Base-by-base conservation (phyloP, 192 early-diverging fungal species). In the Rhizoclosmatium globosum region DNA sequence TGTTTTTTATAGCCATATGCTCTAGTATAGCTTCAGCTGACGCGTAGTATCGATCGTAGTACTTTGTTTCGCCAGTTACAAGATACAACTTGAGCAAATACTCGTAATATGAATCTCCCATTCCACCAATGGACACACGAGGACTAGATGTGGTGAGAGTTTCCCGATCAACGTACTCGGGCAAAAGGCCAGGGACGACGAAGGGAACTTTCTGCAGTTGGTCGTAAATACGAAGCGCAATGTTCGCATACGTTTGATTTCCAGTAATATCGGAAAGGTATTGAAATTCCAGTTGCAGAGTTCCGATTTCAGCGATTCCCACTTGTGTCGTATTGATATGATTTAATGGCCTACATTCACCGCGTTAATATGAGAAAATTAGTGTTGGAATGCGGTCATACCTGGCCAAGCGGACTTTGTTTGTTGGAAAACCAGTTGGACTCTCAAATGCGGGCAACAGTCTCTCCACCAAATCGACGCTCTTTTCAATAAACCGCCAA, bases 381-480 rank as follows among this genome's bases (percentile, higher is more conserved):
- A 65, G 39, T 31, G 31, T 31, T 31, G 31, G 31, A 31, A 3
- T 31, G 43, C 21, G 43, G 56, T 59, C 64, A 39, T 17, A 70
- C 68, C 58, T 66, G 4, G 88, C 87, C 39, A 98, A 81, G 82
- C 96, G 95, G 23, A 93, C 85, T 82, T 82, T 69, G 57, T 80
- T 74, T 79, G 86, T 92, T 7, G 97, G 96, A n/a, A 95, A 85
- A 4, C 93, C 94, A 7, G 87, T 92, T 3, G 89, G 89, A 23
- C 94, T 92, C 9, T 92, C 87, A 82, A 98, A 98, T 0, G 96
- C 97, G 4, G 92, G 92, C 61, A 96, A 78, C 72, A 98, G 76
- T 47, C 94, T 81, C 59, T 94, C 87, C 2, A 88, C 97, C 50
- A 98, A 72, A 74, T 95, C 94, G 38, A 87, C 71, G 1, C 95